Conservation (phyloP, 1,284 basidiomycete species). For the Cryptococcus wingfieldii region DNA sequence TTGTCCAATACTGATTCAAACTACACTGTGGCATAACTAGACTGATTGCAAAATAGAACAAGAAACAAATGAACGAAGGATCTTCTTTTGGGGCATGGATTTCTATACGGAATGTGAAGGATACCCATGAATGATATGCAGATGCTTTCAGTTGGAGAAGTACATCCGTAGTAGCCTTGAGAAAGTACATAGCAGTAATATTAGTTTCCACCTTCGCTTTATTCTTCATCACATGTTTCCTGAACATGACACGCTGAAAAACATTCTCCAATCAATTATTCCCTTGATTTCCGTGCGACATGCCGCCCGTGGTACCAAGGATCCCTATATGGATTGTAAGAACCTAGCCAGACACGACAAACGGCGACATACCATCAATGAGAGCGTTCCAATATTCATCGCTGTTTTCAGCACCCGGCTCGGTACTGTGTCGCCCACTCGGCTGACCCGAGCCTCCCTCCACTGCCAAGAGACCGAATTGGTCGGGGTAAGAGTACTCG, state of each 20-base stretch:
- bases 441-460: conserved; percentile 3
- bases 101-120: too few species aligned
- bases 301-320: conserved; percentile 13
- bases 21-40: background rate
- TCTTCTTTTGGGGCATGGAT: background rate
- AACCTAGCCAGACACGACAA: background rate
- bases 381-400: conserved; percentile 50
- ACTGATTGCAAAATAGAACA: background rate
- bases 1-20: conserved; percentile 26
- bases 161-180: too few species aligned
- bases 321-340: conserved; percentile 14
- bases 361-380: conserved; percentile 43
- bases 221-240: too few species aligned
- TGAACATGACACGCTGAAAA: background rate
- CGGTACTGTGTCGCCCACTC: conserved; percentile 4
- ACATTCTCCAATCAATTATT: background rate
- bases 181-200: too few species aligned
- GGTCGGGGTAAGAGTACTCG: conserved; percentile 9
- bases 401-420: conserved; percentile 27
- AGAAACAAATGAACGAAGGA: background rate
- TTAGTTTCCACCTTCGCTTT: too few species aligned
- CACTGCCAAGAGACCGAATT: conserved; percentile 14
- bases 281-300: background rate
- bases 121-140: too few species aligned
- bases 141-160: background rate